phyloP scores from a whole-genome alignment of 2,329 filamentous ascomycete species.

The Pseudofabraea citricarpa region DNA sequence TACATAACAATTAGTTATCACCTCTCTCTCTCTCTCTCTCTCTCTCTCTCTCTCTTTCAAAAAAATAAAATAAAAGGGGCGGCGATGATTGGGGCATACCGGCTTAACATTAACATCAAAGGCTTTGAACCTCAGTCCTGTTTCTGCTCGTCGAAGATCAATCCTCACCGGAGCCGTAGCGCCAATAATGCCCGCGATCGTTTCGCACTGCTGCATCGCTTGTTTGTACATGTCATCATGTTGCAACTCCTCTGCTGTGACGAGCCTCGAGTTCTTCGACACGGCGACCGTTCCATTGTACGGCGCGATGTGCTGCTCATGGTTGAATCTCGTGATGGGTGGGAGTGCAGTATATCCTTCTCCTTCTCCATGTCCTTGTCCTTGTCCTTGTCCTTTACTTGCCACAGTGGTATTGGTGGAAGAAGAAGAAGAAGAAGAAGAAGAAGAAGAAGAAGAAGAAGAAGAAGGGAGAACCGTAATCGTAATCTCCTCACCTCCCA shows the following conservation, averaged over 20 bases:
- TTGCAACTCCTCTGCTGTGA: conserved; percentile 27
- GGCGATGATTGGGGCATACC: conserved; percentile 17
- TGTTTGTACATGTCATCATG: conserved; percentile 27
- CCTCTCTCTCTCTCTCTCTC: too few relatives aligned
- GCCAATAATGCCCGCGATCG: conserved; percentile 32
- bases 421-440: too few relatives aligned
- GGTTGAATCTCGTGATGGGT: conserved; percentile 42
- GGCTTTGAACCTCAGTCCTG: conserved; percentile 34
- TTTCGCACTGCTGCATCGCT: conserved; percentile 34
- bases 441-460: too few relatives aligned
- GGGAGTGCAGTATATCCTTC: conserved; percentile 38
- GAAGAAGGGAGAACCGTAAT: conserved; percentile 47
- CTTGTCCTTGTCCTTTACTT: too few relatives aligned
- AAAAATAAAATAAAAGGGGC: too few relatives aligned
- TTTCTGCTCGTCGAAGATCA: conserved; percentile 36
- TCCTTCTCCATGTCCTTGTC: too few relatives aligned
- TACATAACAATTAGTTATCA: conserved; percentile 9
- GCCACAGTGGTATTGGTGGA: too few relatives aligned
- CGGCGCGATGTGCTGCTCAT: conserved; percentile 40
- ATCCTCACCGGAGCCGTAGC: conserved; percentile 41
- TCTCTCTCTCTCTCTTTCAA: too few relatives aligned
- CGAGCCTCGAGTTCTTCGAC: conserved; percentile 38
- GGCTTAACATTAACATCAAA: conserved; percentile 51
- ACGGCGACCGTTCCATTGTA: conserved; percentile 45
- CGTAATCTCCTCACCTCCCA: conserved; percentile 43